Conservation (phyloP, 2,329 filamentous ascomycete genomes). For the Daldinia sp. region DNA sequence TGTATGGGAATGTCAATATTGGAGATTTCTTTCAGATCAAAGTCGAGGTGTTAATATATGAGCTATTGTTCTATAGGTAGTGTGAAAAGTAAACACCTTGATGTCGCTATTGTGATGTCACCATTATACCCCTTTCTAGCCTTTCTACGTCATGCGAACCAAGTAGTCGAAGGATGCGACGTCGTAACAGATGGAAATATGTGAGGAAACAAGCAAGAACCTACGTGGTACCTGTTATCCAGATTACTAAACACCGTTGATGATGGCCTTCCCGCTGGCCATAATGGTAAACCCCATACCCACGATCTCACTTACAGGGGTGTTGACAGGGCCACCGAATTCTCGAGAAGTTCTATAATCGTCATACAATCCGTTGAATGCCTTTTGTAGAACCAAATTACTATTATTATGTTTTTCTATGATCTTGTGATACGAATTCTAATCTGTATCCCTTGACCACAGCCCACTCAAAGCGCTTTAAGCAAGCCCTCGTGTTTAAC, state of each 20-base stretch:
- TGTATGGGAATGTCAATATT: neutral
- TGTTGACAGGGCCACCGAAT: neutral
- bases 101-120: conserved; percentile 39
- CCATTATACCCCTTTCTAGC: conserved; percentile 24
- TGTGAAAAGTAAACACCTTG: conserved; percentile 15
- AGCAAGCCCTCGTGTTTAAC: conserved; percentile 53
- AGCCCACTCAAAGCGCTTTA: conserved; percentile 48
- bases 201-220: neutral
- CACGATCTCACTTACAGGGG: neutral
- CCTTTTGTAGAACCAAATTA: neutral
- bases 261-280: neutral
- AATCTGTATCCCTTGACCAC: no score
- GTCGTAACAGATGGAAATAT: neutral
- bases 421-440: no score
- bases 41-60: neutral
- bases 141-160: conserved; percentile 25
- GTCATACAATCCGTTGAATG: neutral
- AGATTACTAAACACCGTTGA: neutral
- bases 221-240: neutral
- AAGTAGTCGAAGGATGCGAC: neutral
- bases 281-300: neutral
- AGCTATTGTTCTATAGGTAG: neutral
- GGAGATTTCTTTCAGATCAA: neutral
- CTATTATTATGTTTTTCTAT: neutral
- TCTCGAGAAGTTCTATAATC: no score